These are phyloP conservation scores for Madurella fahalii DNA, from an alignment of 2,329 filamentous ascomycete species.

Conservation along the genomic window DNA sequence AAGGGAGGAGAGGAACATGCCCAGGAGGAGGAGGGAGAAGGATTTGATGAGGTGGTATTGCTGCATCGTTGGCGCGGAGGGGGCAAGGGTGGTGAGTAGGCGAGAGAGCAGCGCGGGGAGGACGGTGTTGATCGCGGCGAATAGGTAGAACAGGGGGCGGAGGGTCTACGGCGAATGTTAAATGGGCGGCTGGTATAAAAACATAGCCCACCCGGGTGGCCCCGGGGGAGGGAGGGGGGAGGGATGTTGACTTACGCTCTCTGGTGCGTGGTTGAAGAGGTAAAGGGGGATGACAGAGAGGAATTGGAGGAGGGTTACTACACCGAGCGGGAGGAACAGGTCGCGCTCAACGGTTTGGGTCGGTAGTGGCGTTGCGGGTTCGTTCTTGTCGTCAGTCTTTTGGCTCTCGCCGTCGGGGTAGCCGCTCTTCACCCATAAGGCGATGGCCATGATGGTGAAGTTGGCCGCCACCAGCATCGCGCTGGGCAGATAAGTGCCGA, in stretches of 20 bases:
- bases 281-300: constrained; percentile 77
- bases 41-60: constrained; percentile 79
- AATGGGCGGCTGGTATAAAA: not conserved
- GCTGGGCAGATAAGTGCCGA: constrained; percentile 92
- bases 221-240: too few relatives aligned
- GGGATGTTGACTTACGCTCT: constrained; percentile 49
- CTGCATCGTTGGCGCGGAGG: constrained; percentile 56
- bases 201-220: too few relatives aligned
- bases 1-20: constrained; percentile 86
- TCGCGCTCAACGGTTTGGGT: constrained; percentile 52
- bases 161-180: constrained; percentile 46
- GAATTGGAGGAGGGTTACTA: constrained; percentile 71
- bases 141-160: constrained; percentile 53
- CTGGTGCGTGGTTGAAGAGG: constrained; percentile 72
- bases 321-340: constrained; percentile 66
- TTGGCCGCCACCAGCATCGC: constrained; percentile 96
- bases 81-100: constrained; percentile 48
- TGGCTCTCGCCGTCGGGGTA: constrained; percentile 32
- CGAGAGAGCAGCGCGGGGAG: constrained; percentile 56
- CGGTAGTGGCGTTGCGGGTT: constrained; percentile 25
- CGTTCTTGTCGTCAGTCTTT: constrained; percentile 23
- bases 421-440: constrained; percentile 88
- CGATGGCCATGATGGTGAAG: constrained; percentile 93
- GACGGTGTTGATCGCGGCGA: constrained; percentile 50
- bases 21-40: constrained; percentile 86